Evolutionary conservation across 1,139 yeast species (phyloP), one percentile per base, ranked within the genome.

Genomic region (Pichia sp.): DNA sequence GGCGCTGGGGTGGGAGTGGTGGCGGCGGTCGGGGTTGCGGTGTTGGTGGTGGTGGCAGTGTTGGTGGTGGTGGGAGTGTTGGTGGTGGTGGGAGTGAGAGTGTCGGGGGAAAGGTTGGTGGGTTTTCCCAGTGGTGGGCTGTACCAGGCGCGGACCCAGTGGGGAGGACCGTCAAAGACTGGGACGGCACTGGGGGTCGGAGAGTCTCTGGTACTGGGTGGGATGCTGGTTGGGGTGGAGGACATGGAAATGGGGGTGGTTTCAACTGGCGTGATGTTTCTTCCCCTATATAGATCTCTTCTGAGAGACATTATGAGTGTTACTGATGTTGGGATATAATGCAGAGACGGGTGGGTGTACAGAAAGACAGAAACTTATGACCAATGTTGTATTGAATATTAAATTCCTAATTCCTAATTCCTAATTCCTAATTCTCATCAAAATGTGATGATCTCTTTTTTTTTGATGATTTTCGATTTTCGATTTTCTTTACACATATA

Each of bases 111-210:
- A 6, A 19, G 5, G 25, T 10, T 19, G 41, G 25, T 5, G 22
- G 29, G 44, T 14, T 25, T 41, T 25, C 19, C 19, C 22, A 25
- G 18, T 3, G 66, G 59, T 3, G 74, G 74, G 29, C 63, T 64
- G 52, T 61, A 67, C 73, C 73, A 71, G 47, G 64, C 71, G 47
- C 70, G 60, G 30, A 60, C 63, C 74, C 74, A 71, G 53, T 65
- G 70, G 46, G 42, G 42, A 22, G 28, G 42, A 2, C 60, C 69
- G 3, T 64, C 66, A 13, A 25, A 25, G n/a, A 25, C 44, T 28
- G 44, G 22, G 33, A 18, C 11, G 7, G 16, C 34, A 3, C 13
- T n/a, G 33, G 56, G 16, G 2, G 16, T 11, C 3, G 22, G 29
- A 3, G 29, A 22, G 33, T 55, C 55, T 60, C 5, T 33, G 9